Conservation (phyloP, 2,329 filamentous ascomycete species). For the Colletotrichum agaves region DNA sequence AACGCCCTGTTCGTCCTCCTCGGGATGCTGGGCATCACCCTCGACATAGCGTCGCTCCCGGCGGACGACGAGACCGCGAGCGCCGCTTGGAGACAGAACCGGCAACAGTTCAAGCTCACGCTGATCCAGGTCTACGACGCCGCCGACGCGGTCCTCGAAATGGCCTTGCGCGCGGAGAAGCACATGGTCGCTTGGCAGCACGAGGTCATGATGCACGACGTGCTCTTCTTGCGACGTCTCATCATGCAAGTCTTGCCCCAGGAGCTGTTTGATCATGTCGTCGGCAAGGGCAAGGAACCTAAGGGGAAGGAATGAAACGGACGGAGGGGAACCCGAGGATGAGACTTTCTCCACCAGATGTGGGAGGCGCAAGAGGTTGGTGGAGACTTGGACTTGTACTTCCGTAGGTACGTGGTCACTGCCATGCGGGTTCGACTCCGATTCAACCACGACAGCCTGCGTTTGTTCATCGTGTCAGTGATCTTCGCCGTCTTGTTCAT, state of each 20-base stretch:
- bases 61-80: not conserved
- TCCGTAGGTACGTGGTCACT: too few species aligned
- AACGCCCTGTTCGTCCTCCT: not conserved
- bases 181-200: not conserved
- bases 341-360: too few species aligned
- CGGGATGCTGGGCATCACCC: not conserved
- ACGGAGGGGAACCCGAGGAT: too few species aligned
- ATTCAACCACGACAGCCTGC: too few species aligned
- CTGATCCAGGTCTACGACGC: not conserved
- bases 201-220: not conserved
- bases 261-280: not conserved
- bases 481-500: too few species aligned
- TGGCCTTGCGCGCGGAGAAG: not conserved
- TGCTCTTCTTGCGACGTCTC: not conserved
- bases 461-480: too few species aligned
- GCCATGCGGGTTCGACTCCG: too few species aligned
- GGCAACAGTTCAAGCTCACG: not conserved
- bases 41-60: not conserved
- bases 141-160: not conserved
- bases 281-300: slow-evolving; percentile 1
- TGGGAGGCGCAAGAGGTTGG: not conserved
- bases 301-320: not conserved
- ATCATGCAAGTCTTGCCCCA: not conserved
- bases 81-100: not conserved
- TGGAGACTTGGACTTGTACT: too few species aligned